Evolutionary conservation across 106 monocot species (phyloP).

Genomic region (Acorus calamus): DNA sequence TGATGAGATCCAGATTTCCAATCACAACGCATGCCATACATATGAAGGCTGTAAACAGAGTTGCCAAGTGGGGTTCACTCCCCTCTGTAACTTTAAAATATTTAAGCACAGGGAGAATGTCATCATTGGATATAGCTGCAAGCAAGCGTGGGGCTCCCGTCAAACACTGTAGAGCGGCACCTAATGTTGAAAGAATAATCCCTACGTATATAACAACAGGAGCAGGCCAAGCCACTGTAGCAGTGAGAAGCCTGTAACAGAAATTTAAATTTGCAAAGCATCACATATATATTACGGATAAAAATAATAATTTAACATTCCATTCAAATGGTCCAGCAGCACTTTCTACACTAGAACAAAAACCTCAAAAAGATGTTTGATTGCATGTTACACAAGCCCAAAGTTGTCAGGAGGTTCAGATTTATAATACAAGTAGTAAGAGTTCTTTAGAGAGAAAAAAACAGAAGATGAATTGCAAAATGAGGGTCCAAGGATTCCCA

Average conservation of each 20-base stretch:
- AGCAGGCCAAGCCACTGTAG: conserved; percentile 86
- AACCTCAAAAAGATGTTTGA: no score
- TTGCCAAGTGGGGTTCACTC: conserved; percentile 82
- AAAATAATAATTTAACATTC: no score
- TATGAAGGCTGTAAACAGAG: conserved; percentile 84
- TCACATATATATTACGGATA: no score
- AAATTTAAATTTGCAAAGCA: not conserved
- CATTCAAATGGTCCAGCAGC: no score
- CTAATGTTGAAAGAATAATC: conserved; percentile 90
- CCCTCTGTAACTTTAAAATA: conserved; percentile 82
- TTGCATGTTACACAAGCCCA: no score
- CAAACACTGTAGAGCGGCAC: conserved; percentile 88
- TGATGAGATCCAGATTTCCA: conserved; percentile 90
- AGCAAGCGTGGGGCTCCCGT: conserved; percentile 95
- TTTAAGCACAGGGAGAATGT: conserved; percentile 93
- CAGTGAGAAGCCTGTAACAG: conserved; percentile 74
- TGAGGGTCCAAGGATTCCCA: no score
- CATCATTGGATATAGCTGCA: conserved; percentile 96
- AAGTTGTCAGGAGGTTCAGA: no score
- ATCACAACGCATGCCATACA: conserved; percentile 89
- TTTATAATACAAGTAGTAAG: no score
- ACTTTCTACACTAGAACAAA: no score
- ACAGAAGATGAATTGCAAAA: no score
- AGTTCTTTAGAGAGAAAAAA: no score
- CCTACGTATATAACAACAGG: conserved; percentile 85